Percentiles rank a stretch among this genome's conserved stretches.
These are phyloP conservation scores for Salvia sclarea DNA, from an alignment of 305 asterid genomes.

Conservation along the genomic window DNA sequence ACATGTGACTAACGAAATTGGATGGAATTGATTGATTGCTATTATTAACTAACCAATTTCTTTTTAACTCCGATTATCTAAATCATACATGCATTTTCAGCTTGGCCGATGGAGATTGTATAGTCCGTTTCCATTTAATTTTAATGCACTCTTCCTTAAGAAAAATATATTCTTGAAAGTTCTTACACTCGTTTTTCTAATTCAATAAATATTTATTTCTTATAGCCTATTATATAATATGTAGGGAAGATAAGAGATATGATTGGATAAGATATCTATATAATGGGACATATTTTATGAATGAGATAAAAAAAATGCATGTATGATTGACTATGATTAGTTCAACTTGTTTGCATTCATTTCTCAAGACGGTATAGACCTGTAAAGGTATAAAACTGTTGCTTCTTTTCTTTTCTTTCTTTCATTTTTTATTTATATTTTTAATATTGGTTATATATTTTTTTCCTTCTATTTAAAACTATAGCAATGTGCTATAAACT, in stretches of 20 bases:
- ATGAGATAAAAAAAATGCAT: background rate
- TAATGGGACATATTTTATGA: background rate
- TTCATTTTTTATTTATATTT: background rate
- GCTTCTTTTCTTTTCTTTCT: background rate
- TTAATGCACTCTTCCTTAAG: no score
- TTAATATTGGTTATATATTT: background rate
- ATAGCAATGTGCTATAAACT: background rate
- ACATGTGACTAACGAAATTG: slow-evolving; percentile 28
- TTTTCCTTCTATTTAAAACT: background rate
- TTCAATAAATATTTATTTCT: background rate
- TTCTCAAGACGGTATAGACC: background rate
- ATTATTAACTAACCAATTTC: background rate
- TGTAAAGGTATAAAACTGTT: background rate
- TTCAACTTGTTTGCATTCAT: slow-evolving; percentile 5
- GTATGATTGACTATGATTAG: background rate
- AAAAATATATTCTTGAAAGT: background rate
- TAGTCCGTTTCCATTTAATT: no score
- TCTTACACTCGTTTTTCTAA: slow-evolving; percentile 7
- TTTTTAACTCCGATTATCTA: no score
- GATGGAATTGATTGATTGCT: slow-evolving; percentile 11
- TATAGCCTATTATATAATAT: background rate
- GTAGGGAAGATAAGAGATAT: background rate
- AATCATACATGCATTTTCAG: no score
- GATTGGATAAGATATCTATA: background rate
- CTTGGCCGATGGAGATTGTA: no score